These are phyloP conservation scores for Stagonosporopsis vannaccii DNA, from an alignment of 2,329 filamentous ascomycete genomes.

Conservation along the genomic window DNA sequence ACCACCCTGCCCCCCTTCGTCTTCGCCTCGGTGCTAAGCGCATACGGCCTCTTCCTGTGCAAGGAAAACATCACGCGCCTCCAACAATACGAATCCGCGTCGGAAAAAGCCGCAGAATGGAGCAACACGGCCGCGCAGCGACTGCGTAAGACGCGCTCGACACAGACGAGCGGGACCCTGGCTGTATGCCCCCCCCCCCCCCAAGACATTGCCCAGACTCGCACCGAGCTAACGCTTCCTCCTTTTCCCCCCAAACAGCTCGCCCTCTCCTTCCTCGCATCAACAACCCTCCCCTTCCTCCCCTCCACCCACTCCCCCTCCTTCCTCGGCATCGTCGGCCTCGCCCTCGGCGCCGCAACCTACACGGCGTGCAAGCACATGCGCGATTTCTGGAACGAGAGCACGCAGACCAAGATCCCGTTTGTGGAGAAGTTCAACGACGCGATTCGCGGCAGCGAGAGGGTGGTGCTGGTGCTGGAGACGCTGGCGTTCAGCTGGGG, in stretches of 20 bases:
- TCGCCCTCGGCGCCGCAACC: constrained; percentile 23
- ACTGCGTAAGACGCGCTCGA: constrained; percentile 46
- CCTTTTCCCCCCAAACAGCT: constrained; percentile 16
- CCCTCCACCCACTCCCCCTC: constrained; percentile 9
- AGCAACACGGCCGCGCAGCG: constrained; percentile 42
- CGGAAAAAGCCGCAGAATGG: constrained; percentile 49
- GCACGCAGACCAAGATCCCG: constrained; percentile 42
- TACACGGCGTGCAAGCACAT: constrained; percentile 37
- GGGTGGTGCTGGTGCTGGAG: constrained; percentile 35
- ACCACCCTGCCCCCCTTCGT: constrained; percentile 26
- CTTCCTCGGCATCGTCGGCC: constrained; percentile 12
- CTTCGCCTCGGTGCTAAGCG: constrained; percentile 31
- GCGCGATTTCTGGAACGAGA: constrained; percentile 44
- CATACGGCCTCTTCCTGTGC: constrained; percentile 43
- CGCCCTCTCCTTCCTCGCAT: constrained; percentile 33
- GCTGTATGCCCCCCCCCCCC: constrained; percentile 38
- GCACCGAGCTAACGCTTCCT: too few relatives aligned
- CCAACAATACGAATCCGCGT: constrained; percentile 44
- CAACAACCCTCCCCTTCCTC: constrained; percentile 28
- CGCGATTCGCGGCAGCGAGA: constrained; percentile 43
- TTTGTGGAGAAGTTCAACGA: constrained; percentile 49
- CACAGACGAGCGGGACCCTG: constrained; percentile 44
- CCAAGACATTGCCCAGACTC: too few relatives aligned
- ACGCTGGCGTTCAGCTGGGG: constrained; percentile 31
- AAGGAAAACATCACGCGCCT: constrained; percentile 48